Evolutionary conservation across 495 filamentous ascomycete species (phyloP), one percentile per base, ranked within the genome.

Genomic region (Trichoderma erinaceum): DNA sequence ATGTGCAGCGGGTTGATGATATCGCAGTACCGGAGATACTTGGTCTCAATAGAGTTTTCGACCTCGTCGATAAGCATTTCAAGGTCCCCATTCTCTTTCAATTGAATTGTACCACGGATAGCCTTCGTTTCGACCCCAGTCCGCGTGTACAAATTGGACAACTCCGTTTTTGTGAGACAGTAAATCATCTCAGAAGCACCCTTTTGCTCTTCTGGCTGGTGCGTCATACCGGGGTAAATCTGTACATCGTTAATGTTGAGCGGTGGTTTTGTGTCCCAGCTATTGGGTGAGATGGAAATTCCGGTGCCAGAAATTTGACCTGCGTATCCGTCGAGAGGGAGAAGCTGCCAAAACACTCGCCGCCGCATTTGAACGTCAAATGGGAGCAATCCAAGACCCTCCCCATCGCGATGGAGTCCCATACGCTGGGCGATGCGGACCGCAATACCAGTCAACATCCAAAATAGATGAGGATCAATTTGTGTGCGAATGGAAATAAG

Each of bases 401-500:
- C 74, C 10, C 82, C 81, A 32, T 86, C 83, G 18, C 79, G 79
- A 38, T 84, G 79, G 12, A 87, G 71, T 0, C 82, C 83, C 15
- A 86, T 76, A 12, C 78, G 74, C 61, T 85, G 78, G 7, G 74
- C 82, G 72, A 85, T 78, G 21, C 82, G 77, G 44, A 83, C 74
- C 5, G 78, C 77, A 15, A 85, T 71, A 0, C 83, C 82, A 0
- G 80, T 82, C 71, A 90, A 79, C 0, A 84, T 80, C 86, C 86
- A 90, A 38, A 38, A 38, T 7, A 38, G 35, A 5, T 38, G 35
- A 38, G 35, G 35, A 38, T 38, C 35, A 38, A 38, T 38, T 38
- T 38, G 35, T 38, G 35, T 38, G 35, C 35, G 35, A 10, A 38
- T 38, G 5, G 35, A 38, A 10, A 38, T 38, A 0, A 38, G 35